These are phyloP conservation scores for Hysterangium stoloniferum DNA, from an alignment of 768 basidiomycete species.

Conservation along the genomic window DNA sequence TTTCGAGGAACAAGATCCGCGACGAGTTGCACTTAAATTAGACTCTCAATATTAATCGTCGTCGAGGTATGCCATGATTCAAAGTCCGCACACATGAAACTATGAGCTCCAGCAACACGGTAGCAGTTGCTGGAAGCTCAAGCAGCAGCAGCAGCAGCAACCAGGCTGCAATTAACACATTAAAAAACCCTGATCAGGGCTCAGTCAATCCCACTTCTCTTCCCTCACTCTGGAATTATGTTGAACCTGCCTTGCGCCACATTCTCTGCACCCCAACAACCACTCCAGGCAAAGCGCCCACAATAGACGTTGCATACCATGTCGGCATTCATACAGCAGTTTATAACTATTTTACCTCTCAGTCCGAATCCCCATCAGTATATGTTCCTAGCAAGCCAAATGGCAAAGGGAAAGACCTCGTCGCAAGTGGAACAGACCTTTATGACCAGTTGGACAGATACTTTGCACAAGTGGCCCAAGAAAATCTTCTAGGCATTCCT, in stretches of 20 bases:
- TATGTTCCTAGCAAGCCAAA: slow-evolving; percentile 1
- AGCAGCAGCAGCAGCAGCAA: background rate
- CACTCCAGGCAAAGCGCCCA: slow-evolving; percentile 50
- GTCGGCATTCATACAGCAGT: slow-evolving; percentile 76
- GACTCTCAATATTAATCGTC: no score
- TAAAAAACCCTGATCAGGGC: slow-evolving; percentile 42
- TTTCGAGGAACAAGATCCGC: no score
- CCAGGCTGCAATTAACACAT: background rate
- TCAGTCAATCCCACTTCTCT: slow-evolving; percentile 72
- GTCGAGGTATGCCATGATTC: no score
- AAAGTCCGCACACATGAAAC: background rate
- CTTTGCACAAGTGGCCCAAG: slow-evolving; percentile 52
- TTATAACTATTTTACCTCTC: slow-evolving; percentile 61
- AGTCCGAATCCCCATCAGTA: slow-evolving; percentile 12
- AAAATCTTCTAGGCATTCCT: slow-evolving; percentile 55
- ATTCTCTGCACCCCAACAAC: slow-evolving; percentile 59
- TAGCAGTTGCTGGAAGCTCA: background rate
- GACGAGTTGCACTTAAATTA: no score
- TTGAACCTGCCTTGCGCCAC: slow-evolving; percentile 68
- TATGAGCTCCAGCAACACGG: slow-evolving; percentile 5
- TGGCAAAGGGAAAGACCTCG: slow-evolving; percentile 16
- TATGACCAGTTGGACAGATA: slow-evolving; percentile 71
- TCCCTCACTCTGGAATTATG: slow-evolving; percentile 65
- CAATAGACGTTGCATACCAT: slow-evolving; percentile 65
- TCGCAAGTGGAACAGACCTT: slow-evolving; percentile 53